These are phyloP conservation scores for Amanita jacksonii DNA, from an alignment of 768 basidiomycete species.

Conservation along the genomic window DNA sequence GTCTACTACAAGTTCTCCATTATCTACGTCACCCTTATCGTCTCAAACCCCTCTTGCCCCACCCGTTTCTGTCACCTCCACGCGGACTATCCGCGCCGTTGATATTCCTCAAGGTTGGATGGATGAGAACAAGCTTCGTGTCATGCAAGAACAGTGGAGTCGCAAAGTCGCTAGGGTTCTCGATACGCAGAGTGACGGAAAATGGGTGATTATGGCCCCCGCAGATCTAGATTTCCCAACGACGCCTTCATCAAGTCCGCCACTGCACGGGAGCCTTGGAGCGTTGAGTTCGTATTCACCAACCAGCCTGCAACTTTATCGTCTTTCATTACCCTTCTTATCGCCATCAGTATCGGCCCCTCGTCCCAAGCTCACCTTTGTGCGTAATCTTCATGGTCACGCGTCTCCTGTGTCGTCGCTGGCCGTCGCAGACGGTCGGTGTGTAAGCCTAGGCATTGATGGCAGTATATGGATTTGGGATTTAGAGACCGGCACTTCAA, in stretches of 20 bases:
- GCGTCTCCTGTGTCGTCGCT: conserved; percentile 56
- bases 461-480: conserved; percentile 86
- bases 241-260: conserved; percentile 13
- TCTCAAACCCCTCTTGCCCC: conserved; percentile 9
- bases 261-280: conserved; percentile 17
- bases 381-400: conserved; percentile 65
- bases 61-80: conserved; percentile 41
- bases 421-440: conserved; percentile 72
- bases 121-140: conserved; percentile 49
- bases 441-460: conserved; percentile 62
- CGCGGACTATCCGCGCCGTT: conserved; percentile 57
- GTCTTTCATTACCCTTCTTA: conserved; percentile 47
- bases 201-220: conserved; percentile 74
- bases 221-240: conserved; percentile 26
- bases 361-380: conserved; percentile 57
- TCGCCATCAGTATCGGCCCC: conserved; percentile 40
- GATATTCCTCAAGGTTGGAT: conserved; percentile 69
- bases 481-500: conserved; percentile 50
- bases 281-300: conserved; percentile 26
- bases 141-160: conserved; percentile 68
- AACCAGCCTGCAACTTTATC: conserved; percentile 63
- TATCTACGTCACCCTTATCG: conserved; percentile 3
- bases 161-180: conserved; percentile 63
- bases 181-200: conserved; percentile 77
- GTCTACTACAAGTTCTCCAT: background rate